A percentile compares a stretch with the other conserved stretches of the same genome.
Evolutionary conservation across 805 yeast genomes (phyloP).

Genomic region (Metschnikowia anglica): DNA sequence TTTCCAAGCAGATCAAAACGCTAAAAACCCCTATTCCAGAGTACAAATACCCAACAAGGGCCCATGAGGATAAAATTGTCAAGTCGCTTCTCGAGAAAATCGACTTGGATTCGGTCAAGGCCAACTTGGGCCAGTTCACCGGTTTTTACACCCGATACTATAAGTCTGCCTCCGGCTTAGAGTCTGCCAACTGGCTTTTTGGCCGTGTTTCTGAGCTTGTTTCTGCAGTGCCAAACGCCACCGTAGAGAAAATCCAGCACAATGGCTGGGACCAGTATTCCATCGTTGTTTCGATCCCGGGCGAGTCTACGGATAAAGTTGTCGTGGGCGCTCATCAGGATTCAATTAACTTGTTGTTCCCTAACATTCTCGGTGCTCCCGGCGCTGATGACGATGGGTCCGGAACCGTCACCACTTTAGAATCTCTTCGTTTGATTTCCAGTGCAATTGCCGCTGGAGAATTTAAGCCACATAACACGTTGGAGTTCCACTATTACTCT

Average conservation of each 20-base stretch:
- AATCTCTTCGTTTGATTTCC: conserved; percentile 65
- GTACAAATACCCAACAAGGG: conserved; percentile 54
- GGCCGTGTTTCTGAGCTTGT: conserved; percentile 46
- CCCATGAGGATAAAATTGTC: conserved; percentile 40
- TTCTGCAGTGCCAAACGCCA: conserved; percentile 20
- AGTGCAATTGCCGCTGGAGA: conserved; percentile 33
- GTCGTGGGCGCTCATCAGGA: conserved; percentile 91
- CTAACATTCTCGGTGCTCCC: conserved; percentile 69
- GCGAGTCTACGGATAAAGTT: conserved; percentile 49
- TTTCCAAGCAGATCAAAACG: conserved; percentile 28
- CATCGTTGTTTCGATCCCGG: conserved; percentile 63
- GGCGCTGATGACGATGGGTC: conserved; percentile 97
- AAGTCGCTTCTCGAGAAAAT: conserved; percentile 43
- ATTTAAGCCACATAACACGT: conserved; percentile 61
- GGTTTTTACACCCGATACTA: conserved; percentile 77
- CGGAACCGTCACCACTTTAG: conserved; percentile 78
- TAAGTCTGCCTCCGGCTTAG: conserved; percentile 65
- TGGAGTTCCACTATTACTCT: conserved; percentile 92
- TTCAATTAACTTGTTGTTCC: conserved; percentile 71
- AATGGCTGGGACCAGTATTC: conserved; percentile 76
- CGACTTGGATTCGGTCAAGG: conserved; percentile 46
- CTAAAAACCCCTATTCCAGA: conserved; percentile 27
- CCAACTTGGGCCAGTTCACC: conserved; percentile 59
- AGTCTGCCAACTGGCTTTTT: conserved; percentile 70
- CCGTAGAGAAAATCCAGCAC: conserved; percentile 54